Base-by-base conservation (phyloP, 257 asterid genomes). In the Handroanthus guayacan region DNA sequence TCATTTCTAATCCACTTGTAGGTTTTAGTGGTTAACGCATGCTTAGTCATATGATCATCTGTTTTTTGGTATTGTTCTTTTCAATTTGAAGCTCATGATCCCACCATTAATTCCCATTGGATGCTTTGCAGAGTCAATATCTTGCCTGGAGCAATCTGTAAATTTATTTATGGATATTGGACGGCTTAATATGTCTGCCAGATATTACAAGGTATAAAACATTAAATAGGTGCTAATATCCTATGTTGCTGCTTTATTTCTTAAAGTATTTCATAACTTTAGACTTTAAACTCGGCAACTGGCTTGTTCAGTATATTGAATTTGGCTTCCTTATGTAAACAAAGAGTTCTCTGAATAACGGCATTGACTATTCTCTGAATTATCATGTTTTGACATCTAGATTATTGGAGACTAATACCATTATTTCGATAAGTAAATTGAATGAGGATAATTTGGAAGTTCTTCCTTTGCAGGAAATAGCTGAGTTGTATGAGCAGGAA, bases 81-180 rank as follows among this genome's bases (percentile, higher is more conserved):
- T 18, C 69, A 20, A 31, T 45, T 71, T 50, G 41, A 62, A 76
- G 79, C 39, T 18, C 39, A 54, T 43, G 37, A 45, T 57, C 67
- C 56, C 54, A 44, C 5, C 3, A 44, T 65, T 65, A 62, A 78
- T 73, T 69, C 43, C 62, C 51, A 55, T 73, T 65, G 71, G 62
- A 75, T 86, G 74, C 71, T 83, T 75, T 80, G 76, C 92, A 94
- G 97, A 92, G 86, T 87, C 96, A 43, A 83, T 94, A 81, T 67
- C 90, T 72, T 90, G 97, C 88, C 86, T 94, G 83, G 93, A 92
- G 81, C 90, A 86, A 83, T 76, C 98, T 41, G 91, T 92, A 61
- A 86, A 90, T 82, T 5, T 89, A 70, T 94, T 91, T 86, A 74
- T 92, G 89, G 98, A 92, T 17, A 92, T 87, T 72, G 98, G 98